Conservation (phyloP, 305 asterid genomes). For the Ruellia speciosa region DNA sequence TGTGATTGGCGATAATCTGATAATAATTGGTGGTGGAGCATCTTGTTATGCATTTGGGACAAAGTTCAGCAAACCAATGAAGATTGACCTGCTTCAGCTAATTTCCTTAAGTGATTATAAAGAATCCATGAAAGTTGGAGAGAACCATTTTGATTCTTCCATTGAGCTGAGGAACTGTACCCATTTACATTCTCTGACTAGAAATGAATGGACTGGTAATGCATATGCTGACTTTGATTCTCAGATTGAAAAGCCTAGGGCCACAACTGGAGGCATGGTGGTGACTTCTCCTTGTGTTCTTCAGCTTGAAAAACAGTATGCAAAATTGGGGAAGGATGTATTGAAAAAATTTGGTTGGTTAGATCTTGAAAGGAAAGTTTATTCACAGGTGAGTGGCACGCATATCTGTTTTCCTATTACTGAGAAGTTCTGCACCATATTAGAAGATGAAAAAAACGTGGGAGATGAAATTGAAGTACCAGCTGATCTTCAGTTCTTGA, state of each 20-base stretch:
- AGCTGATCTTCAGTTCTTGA: slow-evolving; percentile 28
- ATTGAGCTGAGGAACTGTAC: slow-evolving; percentile 22
- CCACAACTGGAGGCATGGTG: slow-evolving; percentile 23
- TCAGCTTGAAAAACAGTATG: slow-evolving; percentile 54
- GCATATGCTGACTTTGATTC: slow-evolving; percentile 21
- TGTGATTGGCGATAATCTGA: slow-evolving; percentile 51
- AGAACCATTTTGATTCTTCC: slow-evolving; percentile 23
- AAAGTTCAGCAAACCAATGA: slow-evolving; percentile 76
- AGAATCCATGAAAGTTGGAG: slow-evolving; percentile 17
- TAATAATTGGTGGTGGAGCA: slow-evolving; percentile 90
- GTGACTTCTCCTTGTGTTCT: slow-evolving; percentile 45
- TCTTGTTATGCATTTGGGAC: slow-evolving; percentile 98
- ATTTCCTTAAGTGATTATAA: slow-evolving; percentile 28
- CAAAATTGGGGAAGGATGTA: slow-evolving; percentile 71
- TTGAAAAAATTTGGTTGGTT: slow-evolving; percentile 84
- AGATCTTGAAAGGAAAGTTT: slow-evolving; percentile 77
- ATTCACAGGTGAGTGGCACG: slow-evolving; percentile 49
- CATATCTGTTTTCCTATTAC: slow-evolving; percentile 74
- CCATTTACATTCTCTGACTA: slow-evolving; percentile 17
- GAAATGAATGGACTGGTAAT: slow-evolving; percentile 25
- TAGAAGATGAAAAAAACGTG: slow-evolving; percentile 27
- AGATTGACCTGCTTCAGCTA: slow-evolving; percentile 49
- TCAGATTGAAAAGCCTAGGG: slow-evolving; percentile 30
- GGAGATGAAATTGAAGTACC: slow-evolving; percentile 28
- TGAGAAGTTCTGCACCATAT: slow-evolving; percentile 40